Percentiles rank a stretch among this genome's conserved stretches.
Conservation (phyloP, 225 moss, liverwort and hornwort genomes). For the Takakia lepidozioides region DNA sequence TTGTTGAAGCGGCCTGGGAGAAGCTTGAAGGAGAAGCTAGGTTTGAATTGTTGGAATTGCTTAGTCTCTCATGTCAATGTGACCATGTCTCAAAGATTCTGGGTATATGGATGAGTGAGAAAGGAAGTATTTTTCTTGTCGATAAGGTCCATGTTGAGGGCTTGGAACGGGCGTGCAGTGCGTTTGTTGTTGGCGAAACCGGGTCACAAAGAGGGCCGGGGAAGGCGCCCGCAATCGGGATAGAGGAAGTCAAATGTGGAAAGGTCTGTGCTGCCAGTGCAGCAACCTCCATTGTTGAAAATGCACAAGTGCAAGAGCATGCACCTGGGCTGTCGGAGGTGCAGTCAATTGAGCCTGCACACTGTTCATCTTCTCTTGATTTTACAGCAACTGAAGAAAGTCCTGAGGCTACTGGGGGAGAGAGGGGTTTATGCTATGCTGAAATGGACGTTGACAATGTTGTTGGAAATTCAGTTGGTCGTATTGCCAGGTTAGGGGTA, state of each 20-base stretch:
- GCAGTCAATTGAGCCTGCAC: too few relatives aligned
- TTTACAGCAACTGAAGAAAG: background rate
- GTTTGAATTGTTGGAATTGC: slow-evolving; percentile 38
- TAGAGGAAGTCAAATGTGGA: too few relatives aligned
- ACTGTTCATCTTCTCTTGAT: too few relatives aligned
- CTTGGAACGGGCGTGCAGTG: slow-evolving; percentile 16
- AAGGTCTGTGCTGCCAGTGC: too few relatives aligned
- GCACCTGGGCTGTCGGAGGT: too few relatives aligned
- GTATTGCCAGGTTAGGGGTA: slow-evolving; percentile 36
- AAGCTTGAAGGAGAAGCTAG: slow-evolving; percentile 16
- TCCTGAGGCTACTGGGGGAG: slow-evolving; percentile 1
- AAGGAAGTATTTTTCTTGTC: slow-evolving; percentile 51
- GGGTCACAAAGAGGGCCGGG: too few relatives aligned
- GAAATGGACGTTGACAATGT: slow-evolving; percentile 1
- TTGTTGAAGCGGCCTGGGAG: slow-evolving; percentile 35
- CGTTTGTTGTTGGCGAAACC: slow-evolving; percentile 8
- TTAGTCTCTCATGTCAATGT: slow-evolving; percentile 19
- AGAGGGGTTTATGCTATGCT: slow-evolving; percentile 5
- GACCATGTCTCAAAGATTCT: slow-evolving; percentile 36
- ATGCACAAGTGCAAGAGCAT: too few relatives aligned
- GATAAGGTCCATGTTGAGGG: slow-evolving; percentile 32
- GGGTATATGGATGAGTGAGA: slow-evolving; percentile 64
- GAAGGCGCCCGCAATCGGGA: too few relatives aligned
- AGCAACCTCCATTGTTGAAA: too few relatives aligned
- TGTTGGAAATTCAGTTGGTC: background rate